Evolutionary conservation across 2,329 filamentous ascomycete genomes (phyloP).

Genomic region (Cladobotryum protrusum): DNA sequence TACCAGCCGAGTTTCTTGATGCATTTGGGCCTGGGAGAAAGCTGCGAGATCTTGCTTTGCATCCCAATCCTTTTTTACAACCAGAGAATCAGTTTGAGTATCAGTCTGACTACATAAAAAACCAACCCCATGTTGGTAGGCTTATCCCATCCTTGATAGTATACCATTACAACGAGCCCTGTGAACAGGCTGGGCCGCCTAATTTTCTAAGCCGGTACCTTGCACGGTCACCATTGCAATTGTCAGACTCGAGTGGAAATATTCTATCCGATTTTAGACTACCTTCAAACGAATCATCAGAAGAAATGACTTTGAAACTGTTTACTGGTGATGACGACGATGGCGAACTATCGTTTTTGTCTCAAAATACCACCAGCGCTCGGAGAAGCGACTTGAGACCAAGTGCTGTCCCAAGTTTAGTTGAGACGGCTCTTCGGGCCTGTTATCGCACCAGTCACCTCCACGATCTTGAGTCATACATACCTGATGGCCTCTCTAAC

Average conservation of each 20-base stretch:
- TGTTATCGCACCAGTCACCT: conserved; percentile 39
- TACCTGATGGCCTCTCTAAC: conserved; percentile 36
- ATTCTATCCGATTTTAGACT: conserved; percentile 26
- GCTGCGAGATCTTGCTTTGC: conserved; percentile 47
- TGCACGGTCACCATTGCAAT: conserved; percentile 27
- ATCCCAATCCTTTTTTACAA: conserved; percentile 58
- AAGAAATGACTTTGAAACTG: conserved; percentile 18
- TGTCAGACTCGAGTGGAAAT: conserved; percentile 24
- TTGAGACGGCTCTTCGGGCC: conserved; percentile 44
- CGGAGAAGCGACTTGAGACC: conserved; percentile 15
- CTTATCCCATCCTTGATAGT: not conserved
- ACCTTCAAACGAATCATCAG: conserved; percentile 16
- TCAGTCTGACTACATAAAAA: not conserved
- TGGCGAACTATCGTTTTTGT: conserved; percentile 1
- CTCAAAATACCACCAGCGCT: conserved; percentile 7
- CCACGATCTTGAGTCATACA: conserved; percentile 35
- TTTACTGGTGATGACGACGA: conserved; percentile 5
- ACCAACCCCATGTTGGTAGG: not conserved
- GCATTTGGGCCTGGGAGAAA: conserved; percentile 42
- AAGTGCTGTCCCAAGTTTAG: conserved; percentile 41
- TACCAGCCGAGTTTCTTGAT: conserved; percentile 58
- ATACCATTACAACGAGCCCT: not conserved
- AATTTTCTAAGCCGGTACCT: conserved; percentile 20
- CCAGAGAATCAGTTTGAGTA: conserved; percentile 22
- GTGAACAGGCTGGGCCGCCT: conserved; percentile 2